Base-by-base conservation (phyloP, 2,329 filamentous ascomycete species). In the Byssoonygena ceratinophila region DNA sequence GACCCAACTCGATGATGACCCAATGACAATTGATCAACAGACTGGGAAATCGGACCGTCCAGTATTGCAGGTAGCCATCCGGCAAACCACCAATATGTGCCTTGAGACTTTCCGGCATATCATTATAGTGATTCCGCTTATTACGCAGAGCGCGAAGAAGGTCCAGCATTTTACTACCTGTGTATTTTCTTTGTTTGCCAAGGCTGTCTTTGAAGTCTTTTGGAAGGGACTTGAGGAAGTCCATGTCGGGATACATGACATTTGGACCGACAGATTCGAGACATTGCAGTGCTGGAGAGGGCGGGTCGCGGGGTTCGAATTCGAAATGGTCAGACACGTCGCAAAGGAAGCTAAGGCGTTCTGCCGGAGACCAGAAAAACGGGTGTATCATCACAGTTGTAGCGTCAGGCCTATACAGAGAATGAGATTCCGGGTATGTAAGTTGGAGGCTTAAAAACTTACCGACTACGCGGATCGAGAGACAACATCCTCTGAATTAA, bases 311-410 rank as follows among this genome's bases (percentile, higher is more conserved):
- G 0, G 83, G 81, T 65, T 97, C 91, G 59, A 92, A 87, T 67
- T 98, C 92, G 64, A 95, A 97, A 65, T 94, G 87, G 66, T 98
- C 92, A 0, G 89, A 96, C 7, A 94, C 89, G 58, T 96, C 90
- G 63, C 90, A 95, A n/a, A 98, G 76, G 68, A 98, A 98, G 8
- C 81, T 81, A 5, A 98, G 80, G 7, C 90, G 83, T 65, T 94
- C 92, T 66, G 94, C 91, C 0, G 87, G 72, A 0, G 84, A 75
- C 92, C 92, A 98, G 75, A 98, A 98, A 74, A 97, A 98, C 0
- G 92, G 92, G 62, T 98, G 92, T 0, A 87, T 82, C 76, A 96
- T 81, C 53, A 96, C 85, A 27, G 90, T 82, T 14, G 78, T 76
- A 0, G 90, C 87, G 23, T 81, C 81, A 0, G 94, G 90, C 14